phyloP scores from a whole-genome alignment of 306 rosid genomes.

The Vigna angularis region DNA sequence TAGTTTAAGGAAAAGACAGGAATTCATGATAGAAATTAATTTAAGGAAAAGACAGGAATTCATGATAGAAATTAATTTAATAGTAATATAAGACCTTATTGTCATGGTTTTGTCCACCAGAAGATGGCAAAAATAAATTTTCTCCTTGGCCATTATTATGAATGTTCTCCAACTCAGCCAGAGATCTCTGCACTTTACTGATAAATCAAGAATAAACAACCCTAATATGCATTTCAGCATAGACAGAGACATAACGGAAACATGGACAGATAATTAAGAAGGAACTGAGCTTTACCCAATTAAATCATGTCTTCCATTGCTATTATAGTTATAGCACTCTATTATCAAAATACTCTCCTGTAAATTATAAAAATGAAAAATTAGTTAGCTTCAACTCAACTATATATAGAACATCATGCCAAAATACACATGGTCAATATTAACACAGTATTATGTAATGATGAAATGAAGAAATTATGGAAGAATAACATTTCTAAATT shows the following conservation, averaged over 20 bases:
- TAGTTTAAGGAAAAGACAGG: constrained; percentile 40
- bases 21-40: not conserved
- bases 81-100: constrained; percentile 70
- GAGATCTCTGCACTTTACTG: constrained; percentile 86
- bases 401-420: constrained; percentile 1
- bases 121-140: constrained; percentile 55
- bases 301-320: constrained; percentile 94
- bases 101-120: constrained; percentile 75
- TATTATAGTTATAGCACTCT: constrained; percentile 92
- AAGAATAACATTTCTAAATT: constrained; percentile 25
- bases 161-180: constrained; percentile 87
- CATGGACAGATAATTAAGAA: constrained; percentile 25
- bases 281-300: constrained; percentile 73
- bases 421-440: constrained; percentile 6
- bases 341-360: constrained; percentile 88
- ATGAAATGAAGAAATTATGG: constrained; percentile 16
- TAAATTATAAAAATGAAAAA: constrained; percentile 45
- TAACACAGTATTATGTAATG: constrained; percentile 7
- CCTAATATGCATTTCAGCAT: constrained; percentile 39
- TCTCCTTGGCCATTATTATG: constrained; percentile 72
- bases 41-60: constrained; percentile 26
- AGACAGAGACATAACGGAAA: constrained; percentile 26
- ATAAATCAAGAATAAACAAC: constrained; percentile 47
- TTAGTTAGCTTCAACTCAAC: constrained; percentile 40
- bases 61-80: constrained; percentile 35